A percentile compares a stretch with the other conserved stretches of the same genome.
Conservation (phyloP, 2,329 filamentous ascomycete species). For the Stylonectria norvegica region DNA sequence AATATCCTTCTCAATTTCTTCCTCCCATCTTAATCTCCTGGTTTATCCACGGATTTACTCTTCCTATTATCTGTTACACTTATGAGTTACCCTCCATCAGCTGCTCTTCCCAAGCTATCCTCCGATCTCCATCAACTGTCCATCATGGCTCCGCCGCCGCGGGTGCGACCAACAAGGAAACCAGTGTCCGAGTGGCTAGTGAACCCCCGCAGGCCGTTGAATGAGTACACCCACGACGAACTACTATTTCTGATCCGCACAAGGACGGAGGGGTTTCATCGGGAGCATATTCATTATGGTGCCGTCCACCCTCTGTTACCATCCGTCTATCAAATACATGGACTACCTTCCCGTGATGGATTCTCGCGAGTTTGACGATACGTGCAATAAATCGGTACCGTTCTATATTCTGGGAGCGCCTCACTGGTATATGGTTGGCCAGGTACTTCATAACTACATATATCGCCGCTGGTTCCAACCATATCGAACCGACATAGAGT, state of each 20-base stretch:
- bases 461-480: constrained; percentile 7
- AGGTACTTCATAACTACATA: constrained; percentile 6
- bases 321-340: background rate
- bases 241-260: background rate
- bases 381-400: constrained; percentile 9
- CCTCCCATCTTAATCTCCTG: too few relatives aligned
- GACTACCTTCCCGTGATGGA: background rate
- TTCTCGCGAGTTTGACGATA: background rate
- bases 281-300: background rate
- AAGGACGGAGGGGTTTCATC: background rate
- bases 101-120: too few relatives aligned
- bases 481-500: constrained; percentile 9
- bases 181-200: too few relatives aligned
- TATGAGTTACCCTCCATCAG: too few relatives aligned
- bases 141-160: background rate
- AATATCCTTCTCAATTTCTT: too few relatives aligned
- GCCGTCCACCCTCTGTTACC: background rate
- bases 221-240: background rate
- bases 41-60: too few relatives aligned
- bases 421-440: background rate
- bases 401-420: constrained; percentile 1
- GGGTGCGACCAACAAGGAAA: background rate
- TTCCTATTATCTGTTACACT: too few relatives aligned
- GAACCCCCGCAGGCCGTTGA: background rate
- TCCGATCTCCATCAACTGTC: background rate